Evolutionary conservation across 2,329 filamentous ascomycete genomes (phyloP), one percentile per base, ranked within the genome.

Genomic region (Verticillium nonalfalfae): DNA sequence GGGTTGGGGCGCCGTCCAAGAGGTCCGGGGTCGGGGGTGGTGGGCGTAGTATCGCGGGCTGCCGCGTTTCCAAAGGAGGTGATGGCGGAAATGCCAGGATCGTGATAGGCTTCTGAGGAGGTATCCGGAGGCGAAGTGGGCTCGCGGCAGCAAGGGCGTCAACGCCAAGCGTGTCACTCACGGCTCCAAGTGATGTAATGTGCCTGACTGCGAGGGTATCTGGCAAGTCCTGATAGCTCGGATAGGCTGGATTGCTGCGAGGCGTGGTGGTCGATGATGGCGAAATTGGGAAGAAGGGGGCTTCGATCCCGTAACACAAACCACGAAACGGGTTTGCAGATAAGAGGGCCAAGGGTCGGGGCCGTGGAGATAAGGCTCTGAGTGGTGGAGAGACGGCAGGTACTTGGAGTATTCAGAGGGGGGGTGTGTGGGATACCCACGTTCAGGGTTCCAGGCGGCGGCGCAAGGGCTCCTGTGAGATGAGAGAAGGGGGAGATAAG

Each of bases 231-330:
- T 36, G 55, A 14, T n/a, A 36, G 34, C 55, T 36, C 35, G 55
- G 35, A 57, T 59, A 58, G 57, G 58, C 57, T 60, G 40, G 56
- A 56, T 56, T 56, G 55, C 39, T 50, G 40, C 56, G 60, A 59
- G 18, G 38, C 36, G 59, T 60, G 61, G 60, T 34, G 38, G 50
- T 54, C 56, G 36, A 26, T 35, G 45, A 55, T 31, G 26, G 38
- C 58, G 58, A 21, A 39, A 40, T 26, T 31, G 34, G 13, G 39
- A 35, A 21, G 21, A 35, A 21, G 38, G 57, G 26, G 58, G 57
- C 57, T 58, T 58, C 57, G 40, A 58, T 58, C 57, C 57, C 57
- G 57, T 58, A 58, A 58, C 57, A 58, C 57, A 58, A 57, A 39
- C 57, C 40, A 39, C 57, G 33, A 58, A 59, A 45, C 35, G 45